phyloP scores from a whole-genome alignment of 257 asterid species.

The Forsythia viridissima region DNA sequence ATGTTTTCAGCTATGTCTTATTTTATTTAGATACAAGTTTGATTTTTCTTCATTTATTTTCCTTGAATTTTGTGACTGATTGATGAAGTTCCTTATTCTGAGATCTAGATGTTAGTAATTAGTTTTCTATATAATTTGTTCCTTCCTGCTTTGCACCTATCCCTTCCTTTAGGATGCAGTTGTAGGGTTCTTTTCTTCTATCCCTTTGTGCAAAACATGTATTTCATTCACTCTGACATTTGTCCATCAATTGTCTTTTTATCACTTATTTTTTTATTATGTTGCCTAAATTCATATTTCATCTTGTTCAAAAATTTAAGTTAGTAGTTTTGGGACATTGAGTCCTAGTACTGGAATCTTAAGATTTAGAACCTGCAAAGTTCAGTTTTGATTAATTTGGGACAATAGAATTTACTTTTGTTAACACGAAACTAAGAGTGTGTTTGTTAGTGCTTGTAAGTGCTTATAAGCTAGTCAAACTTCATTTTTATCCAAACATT shows the following conservation, averaged over 20 bases:
- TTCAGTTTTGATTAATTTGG: background rate
- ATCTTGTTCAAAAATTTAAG: background rate
- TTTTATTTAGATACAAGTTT: slow-evolving; percentile 4
- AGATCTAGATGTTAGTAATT: background rate
- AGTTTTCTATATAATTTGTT: background rate
- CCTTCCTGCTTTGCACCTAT: background rate
- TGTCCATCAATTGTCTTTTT: background rate
- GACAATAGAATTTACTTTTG: slow-evolving; percentile 1
- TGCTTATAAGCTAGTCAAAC: too few species aligned
- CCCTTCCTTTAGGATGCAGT: background rate
- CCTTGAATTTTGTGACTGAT: background rate
- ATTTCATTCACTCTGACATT: background rate
- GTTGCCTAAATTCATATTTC: background rate
- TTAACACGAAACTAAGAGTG: too few species aligned
- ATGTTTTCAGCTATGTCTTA: slow-evolving; percentile 8
- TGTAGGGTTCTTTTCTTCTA: background rate
- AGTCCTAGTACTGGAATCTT: background rate
- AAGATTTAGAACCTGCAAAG: slow-evolving; percentile 10
- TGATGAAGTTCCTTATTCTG: slow-evolving; percentile 10
- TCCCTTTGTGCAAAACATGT: background rate
- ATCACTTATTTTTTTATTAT: background rate
- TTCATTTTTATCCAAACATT: too few species aligned
- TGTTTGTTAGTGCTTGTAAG: too few species aligned
- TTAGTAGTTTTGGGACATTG: slow-evolving; percentile 4
- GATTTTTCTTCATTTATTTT: slow-evolving; percentile 4